phyloP scores from a whole-genome alignment of 805 yeast species.

The Suhomyces pyralidae region DNA sequence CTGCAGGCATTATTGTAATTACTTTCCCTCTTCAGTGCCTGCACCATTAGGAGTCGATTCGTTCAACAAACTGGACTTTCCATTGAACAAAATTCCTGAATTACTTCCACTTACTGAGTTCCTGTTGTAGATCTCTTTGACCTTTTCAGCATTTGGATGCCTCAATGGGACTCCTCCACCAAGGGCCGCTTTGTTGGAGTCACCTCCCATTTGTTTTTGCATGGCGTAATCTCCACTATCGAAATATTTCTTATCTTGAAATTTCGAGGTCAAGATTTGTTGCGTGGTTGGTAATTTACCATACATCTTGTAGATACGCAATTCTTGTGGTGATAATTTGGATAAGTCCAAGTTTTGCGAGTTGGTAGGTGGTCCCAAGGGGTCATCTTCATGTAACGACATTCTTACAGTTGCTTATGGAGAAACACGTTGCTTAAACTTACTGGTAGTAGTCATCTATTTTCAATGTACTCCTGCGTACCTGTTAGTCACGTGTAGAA shows the following conservation, averaged over 20 bases:
- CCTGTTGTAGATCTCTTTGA: conserved; percentile 54
- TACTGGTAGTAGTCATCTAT: conserved; percentile 3
- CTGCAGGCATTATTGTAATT: neutral
- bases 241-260: conserved; percentile 86
- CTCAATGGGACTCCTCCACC: conserved; percentile 39
- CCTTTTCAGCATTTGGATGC: conserved; percentile 56
- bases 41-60: conserved; percentile 39
- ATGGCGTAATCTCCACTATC: conserved; percentile 94
- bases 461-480: neutral
- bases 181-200: conserved; percentile 20
- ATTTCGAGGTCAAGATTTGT: conserved; percentile 68
- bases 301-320: conserved; percentile 71
- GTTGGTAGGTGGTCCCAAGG: conserved; percentile 47
- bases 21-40: conserved; percentile 13
- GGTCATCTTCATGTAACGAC: conserved; percentile 46
- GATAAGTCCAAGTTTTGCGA: conserved; percentile 50
- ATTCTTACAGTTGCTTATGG: conserved; percentile 10
- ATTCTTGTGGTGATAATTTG: conserved; percentile 72
- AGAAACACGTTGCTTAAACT: neutral
- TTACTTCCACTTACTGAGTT: conserved; percentile 53
- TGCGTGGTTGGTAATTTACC: conserved; percentile 83
- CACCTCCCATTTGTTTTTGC: conserved; percentile 46
- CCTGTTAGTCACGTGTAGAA: neutral
- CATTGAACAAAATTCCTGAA: conserved; percentile 42
- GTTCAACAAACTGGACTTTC: conserved; percentile 54